Evolutionary conservation across 2,329 filamentous ascomycete genomes (phyloP).

Genomic region (Talaromyces sp.): DNA sequence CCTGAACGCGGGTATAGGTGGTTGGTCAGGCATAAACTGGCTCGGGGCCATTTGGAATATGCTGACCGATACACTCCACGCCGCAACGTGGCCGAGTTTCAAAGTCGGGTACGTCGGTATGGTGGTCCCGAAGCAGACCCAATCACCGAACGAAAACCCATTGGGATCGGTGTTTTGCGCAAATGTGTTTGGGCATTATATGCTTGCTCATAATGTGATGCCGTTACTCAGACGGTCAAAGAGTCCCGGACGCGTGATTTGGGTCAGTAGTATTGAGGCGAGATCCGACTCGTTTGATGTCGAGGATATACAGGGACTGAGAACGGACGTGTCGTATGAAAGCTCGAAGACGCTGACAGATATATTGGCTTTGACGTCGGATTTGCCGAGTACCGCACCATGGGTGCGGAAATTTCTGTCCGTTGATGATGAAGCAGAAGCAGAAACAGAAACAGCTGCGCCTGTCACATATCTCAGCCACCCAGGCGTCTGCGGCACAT

Average conservation of each 20-base stretch:
- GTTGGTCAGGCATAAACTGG: conserved; percentile 79
- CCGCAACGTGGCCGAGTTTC: conserved; percentile 72
- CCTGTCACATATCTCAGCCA: conserved; percentile 76
- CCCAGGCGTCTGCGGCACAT: conserved; percentile 80
- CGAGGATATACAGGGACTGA: conserved; percentile 73
- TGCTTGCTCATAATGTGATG: conserved; percentile 76
- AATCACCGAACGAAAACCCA: conserved; percentile 49
- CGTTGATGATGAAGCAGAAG: too few relatives aligned
- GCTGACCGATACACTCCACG: conserved; percentile 62
- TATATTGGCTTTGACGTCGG: conserved; percentile 69
- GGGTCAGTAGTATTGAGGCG: conserved; percentile 81
- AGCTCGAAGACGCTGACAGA: conserved; percentile 85
- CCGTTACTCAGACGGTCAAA: conserved; percentile 62
- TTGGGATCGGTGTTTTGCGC: conserved; percentile 83
- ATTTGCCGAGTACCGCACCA: conserved; percentile 61
- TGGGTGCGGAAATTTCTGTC: conserved; percentile 58
- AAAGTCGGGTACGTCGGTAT: conserved; percentile 63
- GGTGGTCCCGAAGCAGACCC: conserved; percentile 53
- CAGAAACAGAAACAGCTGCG: background rate
- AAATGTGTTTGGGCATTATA: conserved; percentile 93
- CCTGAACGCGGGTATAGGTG: conserved; percentile 84
- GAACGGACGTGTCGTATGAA: conserved; percentile 68
- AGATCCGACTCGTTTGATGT: conserved; percentile 55
- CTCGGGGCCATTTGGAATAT: conserved; percentile 53
- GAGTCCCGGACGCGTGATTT: conserved; percentile 67